Evolutionary conservation across 306 rosid species (phyloP).

Genomic region (Lathyrus oleraceus): DNA sequence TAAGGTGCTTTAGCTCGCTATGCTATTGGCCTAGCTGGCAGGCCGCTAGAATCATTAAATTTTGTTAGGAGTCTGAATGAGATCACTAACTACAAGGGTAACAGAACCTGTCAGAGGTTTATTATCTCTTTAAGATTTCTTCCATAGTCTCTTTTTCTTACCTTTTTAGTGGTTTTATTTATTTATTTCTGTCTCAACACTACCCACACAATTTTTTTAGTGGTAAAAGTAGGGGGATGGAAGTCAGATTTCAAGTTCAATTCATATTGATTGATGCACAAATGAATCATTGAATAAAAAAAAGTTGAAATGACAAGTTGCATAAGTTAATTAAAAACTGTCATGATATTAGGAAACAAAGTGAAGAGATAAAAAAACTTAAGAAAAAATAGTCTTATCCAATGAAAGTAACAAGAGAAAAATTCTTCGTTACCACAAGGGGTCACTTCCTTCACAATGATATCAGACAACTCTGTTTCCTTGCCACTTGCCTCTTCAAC

Average conservation of each 20-base stretch:
- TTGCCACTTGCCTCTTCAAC: constrained; percentile 3
- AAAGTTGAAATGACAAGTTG: background rate
- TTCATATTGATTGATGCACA: background rate
- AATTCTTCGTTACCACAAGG: background rate
- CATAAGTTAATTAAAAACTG: background rate
- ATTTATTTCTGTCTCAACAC: background rate
- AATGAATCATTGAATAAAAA: constrained; percentile 1
- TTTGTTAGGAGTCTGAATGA: background rate
- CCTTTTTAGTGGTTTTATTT: background rate
- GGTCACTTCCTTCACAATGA: background rate
- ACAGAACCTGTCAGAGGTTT: background rate
- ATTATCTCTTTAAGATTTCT: background rate
- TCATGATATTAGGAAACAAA: background rate
- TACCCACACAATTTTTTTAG: background rate
- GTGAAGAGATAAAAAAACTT: background rate
- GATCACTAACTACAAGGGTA: background rate
- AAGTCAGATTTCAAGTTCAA: background rate
- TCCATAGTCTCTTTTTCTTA: background rate
- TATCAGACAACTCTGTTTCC: background rate
- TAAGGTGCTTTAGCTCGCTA: background rate
- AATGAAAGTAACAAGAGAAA: background rate
- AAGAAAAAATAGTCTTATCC: background rate
- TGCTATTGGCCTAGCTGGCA: background rate
- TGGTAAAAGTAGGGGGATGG: background rate
- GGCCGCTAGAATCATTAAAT: background rate